A percentile compares a stretch with the other conserved stretches of the same genome.
phyloP scores from a whole-genome alignment of 1,284 basidiomycete species.

The Takashimella koratensis region DNA sequence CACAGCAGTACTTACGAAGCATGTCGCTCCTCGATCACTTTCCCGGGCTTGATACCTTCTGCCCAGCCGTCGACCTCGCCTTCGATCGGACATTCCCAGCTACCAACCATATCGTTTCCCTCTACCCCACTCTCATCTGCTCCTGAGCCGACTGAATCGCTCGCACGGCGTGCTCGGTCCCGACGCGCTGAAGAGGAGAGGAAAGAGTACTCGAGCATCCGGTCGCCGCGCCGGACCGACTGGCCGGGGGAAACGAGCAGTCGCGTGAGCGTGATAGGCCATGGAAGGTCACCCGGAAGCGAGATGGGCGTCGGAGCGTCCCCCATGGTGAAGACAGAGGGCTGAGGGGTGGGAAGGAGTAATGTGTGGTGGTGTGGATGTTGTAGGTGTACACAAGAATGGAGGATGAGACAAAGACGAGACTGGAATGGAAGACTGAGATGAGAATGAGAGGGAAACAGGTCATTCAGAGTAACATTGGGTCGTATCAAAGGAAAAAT shows the following conservation, averaged over 20 bases:
- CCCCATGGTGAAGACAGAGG: conserved; percentile 31
- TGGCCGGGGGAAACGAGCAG: conserved; percentile 55
- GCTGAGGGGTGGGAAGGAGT: no score
- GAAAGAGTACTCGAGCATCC: conserved; percentile 76
- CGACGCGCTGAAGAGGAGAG: conserved; percentile 23
- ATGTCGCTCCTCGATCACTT: conserved; percentile 31
- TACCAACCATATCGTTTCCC: conserved; percentile 69
- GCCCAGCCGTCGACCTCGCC: conserved; percentile 54
- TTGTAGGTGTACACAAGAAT: no score
- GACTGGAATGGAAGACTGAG: background rate
- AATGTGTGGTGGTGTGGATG: no score
- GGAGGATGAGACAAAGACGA: background rate
- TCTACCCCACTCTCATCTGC: conserved; percentile 38
- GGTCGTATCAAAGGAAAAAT: no score
- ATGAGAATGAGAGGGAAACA: no score
- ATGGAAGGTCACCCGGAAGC: conserved; percentile 68
- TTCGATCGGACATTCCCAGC: conserved; percentile 80
- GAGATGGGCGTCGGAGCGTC: conserved; percentile 39
- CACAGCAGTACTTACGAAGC: conserved; percentile 21
- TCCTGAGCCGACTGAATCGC: conserved; percentile 32
- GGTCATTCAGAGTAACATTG: no score
- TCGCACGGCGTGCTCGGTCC: conserved; percentile 46
- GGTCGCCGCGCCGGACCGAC: conserved; percentile 62
- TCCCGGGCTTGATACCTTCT: conserved; percentile 26
- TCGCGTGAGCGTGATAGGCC: conserved; percentile 70